Conservation (phyloP, 192 early-diverging fungal species). For the Pecoramyces ruminantium region DNA sequence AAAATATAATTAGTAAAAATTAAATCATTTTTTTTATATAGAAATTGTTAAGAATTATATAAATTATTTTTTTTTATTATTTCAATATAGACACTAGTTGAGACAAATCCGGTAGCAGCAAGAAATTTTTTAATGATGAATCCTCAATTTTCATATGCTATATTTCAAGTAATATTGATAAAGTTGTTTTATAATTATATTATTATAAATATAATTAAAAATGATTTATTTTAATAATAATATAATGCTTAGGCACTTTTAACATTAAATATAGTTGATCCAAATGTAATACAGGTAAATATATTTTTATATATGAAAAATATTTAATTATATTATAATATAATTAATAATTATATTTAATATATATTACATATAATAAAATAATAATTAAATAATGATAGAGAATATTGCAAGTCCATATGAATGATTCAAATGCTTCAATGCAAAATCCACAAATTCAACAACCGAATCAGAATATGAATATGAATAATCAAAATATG, state of each 20-base stretch:
- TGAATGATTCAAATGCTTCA: neutral
- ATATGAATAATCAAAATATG: neutral
- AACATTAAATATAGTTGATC: slow-evolving; percentile 51
- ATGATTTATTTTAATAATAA: too few relatives aligned
- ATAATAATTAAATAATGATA: neutral
- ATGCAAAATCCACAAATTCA: neutral
- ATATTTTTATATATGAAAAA: too few relatives aligned
- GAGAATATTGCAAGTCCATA: neutral
- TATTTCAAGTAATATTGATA: slow-evolving; percentile 65
- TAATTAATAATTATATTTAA: too few relatives aligned
- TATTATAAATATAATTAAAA: too few relatives aligned
- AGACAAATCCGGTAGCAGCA: slow-evolving; percentile 44
- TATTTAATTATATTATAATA: too few relatives aligned
- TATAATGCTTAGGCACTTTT: neutral
- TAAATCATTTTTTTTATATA: too few relatives aligned
- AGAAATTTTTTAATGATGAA: slow-evolving; percentile 50
- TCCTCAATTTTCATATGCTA: slow-evolving; percentile 64
- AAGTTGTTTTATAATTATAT: slow-evolving; percentile 10
- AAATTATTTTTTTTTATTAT: neutral
- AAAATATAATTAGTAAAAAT: neutral
- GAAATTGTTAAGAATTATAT: neutral
- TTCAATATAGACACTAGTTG: slow-evolving; percentile 22
- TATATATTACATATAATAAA: too few relatives aligned
- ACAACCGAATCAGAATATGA: neutral
- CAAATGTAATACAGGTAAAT: slow-evolving; percentile 30